Evolutionary conservation across 1,284 basidiomycete genomes (phyloP).

Genomic region (Rugosomyces carneus): DNA sequence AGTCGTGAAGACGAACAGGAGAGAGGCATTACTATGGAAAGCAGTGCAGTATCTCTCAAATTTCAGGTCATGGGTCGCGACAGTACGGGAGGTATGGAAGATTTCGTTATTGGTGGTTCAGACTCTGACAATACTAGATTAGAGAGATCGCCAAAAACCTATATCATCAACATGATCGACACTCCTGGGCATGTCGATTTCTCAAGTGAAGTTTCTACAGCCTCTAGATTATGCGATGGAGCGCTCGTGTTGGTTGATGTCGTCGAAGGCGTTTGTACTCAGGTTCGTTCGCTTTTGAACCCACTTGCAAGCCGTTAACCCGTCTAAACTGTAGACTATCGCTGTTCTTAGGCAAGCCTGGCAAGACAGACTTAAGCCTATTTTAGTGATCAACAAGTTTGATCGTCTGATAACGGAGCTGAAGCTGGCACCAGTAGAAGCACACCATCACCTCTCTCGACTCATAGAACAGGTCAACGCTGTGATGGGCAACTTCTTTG

Average conservation of each 20-base stretch:
- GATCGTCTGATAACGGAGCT: slow-evolving; percentile 95
- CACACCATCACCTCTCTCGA: slow-evolving; percentile 89
- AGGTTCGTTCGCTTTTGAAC: slow-evolving; percentile 48
- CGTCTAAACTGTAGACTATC: slow-evolving; percentile 66
- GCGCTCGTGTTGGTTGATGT: slow-evolving; percentile 97
- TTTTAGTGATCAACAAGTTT: slow-evolving; percentile 97
- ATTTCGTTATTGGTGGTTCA: slow-evolving; percentile 8
- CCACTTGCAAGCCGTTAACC: background rate
- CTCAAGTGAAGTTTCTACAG: slow-evolving; percentile 93
- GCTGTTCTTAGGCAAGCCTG: slow-evolving; percentile 94
- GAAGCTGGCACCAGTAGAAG: slow-evolving; percentile 86
- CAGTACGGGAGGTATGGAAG: slow-evolving; percentile 33
- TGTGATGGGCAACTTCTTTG: slow-evolving; percentile 96
- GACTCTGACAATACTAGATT: slow-evolving; percentile 25
- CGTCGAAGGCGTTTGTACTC: slow-evolving; percentile 97
- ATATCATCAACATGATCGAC: slow-evolving; percentile 92
- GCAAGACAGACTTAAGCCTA: slow-evolving; percentile 83
- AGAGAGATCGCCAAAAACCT: slow-evolving; percentile 57
- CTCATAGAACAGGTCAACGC: slow-evolving; percentile 98
- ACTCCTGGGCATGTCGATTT: slow-evolving; percentile 99
- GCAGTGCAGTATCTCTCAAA: slow-evolving; percentile 84
- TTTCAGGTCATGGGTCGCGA: slow-evolving; percentile 70
- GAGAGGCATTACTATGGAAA: slow-evolving; percentile 98
- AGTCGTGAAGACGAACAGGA: slow-evolving; percentile 97
- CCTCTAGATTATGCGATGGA: slow-evolving; percentile 91